Conservation (phyloP, 257 asterid species). For the Cynanchum wilfordii region DNA sequence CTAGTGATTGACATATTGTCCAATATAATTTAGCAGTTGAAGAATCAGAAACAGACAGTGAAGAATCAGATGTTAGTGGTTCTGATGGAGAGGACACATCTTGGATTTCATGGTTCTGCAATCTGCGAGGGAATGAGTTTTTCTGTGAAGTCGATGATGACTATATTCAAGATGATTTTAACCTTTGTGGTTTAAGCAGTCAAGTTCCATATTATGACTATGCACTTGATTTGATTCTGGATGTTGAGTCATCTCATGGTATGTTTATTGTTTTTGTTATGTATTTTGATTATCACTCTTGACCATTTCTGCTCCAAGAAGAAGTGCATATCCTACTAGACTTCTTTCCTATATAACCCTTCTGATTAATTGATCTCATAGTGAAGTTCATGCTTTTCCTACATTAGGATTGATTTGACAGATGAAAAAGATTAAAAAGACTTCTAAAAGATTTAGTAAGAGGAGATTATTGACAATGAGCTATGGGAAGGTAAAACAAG, state of each 20-base stretch:
- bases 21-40: conserved; percentile 27
- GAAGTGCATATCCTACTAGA: neutral
- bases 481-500: neutral
- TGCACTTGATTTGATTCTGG: conserved; percentile 52
- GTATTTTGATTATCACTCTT: neutral
- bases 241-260: conserved; percentile 57
- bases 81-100: conserved; percentile 54
- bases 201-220: conserved; percentile 53
- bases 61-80: conserved; percentile 54
- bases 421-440: neutral
- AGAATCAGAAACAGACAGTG: conserved; percentile 56
- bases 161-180: conserved; percentile 57
- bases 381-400: neutral
- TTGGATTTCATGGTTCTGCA: conserved; percentile 62
- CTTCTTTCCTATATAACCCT: neutral
- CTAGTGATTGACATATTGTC: neutral
- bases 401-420: neutral
- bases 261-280: conserved; percentile 13
- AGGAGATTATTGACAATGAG: neutral
- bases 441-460: neutral
- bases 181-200: conserved; percentile 52
- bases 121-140: conserved; percentile 53
- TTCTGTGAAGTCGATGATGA: conserved; percentile 59
- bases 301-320: neutral
- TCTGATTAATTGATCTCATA: neutral